phyloP scores from a whole-genome alignment of 495 filamentous ascomycete species.

The Delitschia confertaspora region DNA sequence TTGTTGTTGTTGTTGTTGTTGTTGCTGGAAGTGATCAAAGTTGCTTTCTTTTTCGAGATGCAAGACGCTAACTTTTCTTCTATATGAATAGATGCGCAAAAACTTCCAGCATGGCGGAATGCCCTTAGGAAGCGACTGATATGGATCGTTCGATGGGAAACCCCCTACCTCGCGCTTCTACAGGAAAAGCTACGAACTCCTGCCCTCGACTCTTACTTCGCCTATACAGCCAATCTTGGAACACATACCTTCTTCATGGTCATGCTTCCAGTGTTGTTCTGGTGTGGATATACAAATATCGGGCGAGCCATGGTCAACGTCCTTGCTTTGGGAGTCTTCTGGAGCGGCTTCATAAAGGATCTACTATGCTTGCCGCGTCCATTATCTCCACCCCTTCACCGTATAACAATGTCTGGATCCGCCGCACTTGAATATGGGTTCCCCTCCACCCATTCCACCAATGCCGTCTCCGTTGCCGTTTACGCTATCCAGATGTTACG shows the following conservation, averaged over 20 bases:
- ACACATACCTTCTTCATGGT: slow-evolving; percentile 99
- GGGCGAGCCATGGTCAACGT: slow-evolving; percentile 83
- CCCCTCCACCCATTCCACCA: slow-evolving; percentile 92
- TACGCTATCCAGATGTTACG: slow-evolving; percentile 66
- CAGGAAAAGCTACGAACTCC: slow-evolving; percentile 58
- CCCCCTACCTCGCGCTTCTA: slow-evolving; percentile 78
- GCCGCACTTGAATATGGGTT: slow-evolving; percentile 95
- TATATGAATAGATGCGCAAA: slow-evolving; percentile 57
- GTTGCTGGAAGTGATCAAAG: too few species aligned
- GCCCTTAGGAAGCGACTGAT: slow-evolving; percentile 69
- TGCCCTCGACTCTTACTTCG: slow-evolving; percentile 87
- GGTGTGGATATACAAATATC: slow-evolving; percentile 76
- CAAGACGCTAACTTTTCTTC: not conserved
- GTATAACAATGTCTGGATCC: slow-evolving; percentile 94
- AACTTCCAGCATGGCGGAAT: slow-evolving; percentile 85
- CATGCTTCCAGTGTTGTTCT: slow-evolving; percentile 84
- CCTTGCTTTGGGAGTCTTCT: slow-evolving; percentile 81
- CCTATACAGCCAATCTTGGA: slow-evolving; percentile 90
- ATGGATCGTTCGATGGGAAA: slow-evolving; percentile 88
- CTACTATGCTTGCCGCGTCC: slow-evolving; percentile 90
- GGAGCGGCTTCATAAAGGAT: slow-evolving; percentile 90
- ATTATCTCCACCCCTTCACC: slow-evolving; percentile 81
- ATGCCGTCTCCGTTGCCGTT: slow-evolving; percentile 87
- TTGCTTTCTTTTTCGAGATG: too few species aligned
- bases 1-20: too few species aligned